phyloP scores from a whole-genome alignment of 208 protist genomes.

The Trypanosoma platydactyli region DNA sequence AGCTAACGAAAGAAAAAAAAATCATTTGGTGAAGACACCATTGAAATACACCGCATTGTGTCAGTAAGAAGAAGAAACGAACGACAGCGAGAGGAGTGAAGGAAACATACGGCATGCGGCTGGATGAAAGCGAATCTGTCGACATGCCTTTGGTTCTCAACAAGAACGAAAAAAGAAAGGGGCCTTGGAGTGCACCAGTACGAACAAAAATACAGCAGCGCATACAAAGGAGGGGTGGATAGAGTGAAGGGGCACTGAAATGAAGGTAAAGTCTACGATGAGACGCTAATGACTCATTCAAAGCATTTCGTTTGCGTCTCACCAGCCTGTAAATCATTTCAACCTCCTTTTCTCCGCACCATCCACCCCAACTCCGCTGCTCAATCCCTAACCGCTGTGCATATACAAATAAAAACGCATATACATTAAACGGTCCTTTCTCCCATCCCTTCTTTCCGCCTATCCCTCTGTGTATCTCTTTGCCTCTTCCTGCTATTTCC shows the following conservation, averaged over 20 bases:
- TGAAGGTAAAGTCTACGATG: too few relatives aligned
- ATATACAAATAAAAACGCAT: constrained; percentile 25
- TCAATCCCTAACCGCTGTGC: too few relatives aligned
- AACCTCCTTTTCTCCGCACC: too few relatives aligned
- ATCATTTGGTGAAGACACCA: too few relatives aligned
- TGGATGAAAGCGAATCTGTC: neutral
- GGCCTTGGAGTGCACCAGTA: too few relatives aligned
- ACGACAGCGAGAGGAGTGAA: constrained; percentile 4
- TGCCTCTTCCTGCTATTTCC: neutral
- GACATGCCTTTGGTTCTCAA: neutral
- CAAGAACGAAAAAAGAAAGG: neutral
- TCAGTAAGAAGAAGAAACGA: constrained; percentile 6
- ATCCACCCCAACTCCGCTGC: too few relatives aligned
- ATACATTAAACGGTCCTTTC: neutral
- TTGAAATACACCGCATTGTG: neutral
- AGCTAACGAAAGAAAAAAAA: too few relatives aligned
- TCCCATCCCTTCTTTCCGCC: constrained; percentile 6
- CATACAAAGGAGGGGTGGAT: too few relatives aligned
- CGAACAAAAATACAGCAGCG: too few relatives aligned
- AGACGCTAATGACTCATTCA: too few relatives aligned
- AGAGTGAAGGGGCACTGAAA: too few relatives aligned
- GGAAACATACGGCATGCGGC: too few relatives aligned
- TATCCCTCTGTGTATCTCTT: constrained; percentile 9
- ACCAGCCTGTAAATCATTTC: constrained; percentile 11
- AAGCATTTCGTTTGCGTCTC: neutral